These are phyloP conservation scores for Trichoderma koningii DNA, from an alignment of 2,329 filamentous ascomycete genomes.

Conservation along the genomic window DNA sequence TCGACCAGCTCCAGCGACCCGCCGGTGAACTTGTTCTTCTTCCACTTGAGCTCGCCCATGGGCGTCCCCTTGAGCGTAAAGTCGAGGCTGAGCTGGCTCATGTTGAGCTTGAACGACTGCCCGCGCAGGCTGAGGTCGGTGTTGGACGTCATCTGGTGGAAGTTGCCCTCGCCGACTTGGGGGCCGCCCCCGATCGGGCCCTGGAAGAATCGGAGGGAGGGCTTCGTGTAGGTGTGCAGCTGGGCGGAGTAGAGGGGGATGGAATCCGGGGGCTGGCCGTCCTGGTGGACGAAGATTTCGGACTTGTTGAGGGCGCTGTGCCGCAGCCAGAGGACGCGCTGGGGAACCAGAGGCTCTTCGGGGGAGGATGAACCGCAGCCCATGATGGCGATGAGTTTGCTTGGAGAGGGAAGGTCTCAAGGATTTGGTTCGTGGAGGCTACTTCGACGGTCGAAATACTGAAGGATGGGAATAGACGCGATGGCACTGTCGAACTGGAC, in stretches of 20 bases:
- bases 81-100: background rate
- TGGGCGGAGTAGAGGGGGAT: constrained; percentile 33
- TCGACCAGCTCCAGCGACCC: constrained; percentile 1
- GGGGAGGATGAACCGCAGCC: constrained; percentile 17
- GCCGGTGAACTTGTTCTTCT: background rate
- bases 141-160: constrained; percentile 30
- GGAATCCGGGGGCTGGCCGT: constrained; percentile 26
- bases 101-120: background rate
- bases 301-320: constrained; percentile 9
- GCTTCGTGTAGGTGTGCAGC: constrained; percentile 23
- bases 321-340: constrained; percentile 17
- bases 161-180: constrained; percentile 30
- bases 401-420: background rate
- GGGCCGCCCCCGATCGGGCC: constrained; percentile 28
- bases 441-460: no score
- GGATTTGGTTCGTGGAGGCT: background rate
- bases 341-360: constrained; percentile 1
- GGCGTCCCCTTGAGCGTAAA: constrained; percentile 9
- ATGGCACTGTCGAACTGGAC: no score
- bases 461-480: no score
- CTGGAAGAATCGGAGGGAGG: constrained; percentile 30
- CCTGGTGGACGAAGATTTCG: constrained; percentile 28
- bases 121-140: constrained; percentile 11
- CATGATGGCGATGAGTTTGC: background rate
- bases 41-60: constrained; percentile 15